Conservation (phyloP, 1,139 yeast genomes). For the Magnusiomyces tetraspermus region DNA sequence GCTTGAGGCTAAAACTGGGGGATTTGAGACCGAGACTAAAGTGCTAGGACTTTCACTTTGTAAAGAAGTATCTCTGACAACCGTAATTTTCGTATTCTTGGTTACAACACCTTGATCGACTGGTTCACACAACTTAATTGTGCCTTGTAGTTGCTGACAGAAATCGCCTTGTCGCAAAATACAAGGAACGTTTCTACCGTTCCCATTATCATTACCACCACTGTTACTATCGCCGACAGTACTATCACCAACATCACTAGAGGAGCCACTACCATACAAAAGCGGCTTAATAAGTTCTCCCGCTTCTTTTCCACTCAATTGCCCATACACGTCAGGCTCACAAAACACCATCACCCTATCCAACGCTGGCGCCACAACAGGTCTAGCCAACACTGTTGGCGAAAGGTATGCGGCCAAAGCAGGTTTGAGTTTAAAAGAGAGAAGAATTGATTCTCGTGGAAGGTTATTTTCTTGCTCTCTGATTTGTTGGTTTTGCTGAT, state of each 20-base stretch:
- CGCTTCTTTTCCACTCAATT: constrained; percentile 9
- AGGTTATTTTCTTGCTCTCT: too few species aligned
- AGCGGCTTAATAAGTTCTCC: constrained; percentile 10
- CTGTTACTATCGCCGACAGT: too few species aligned
- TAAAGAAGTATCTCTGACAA: constrained; percentile 37
- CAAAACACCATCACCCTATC: constrained; percentile 22
- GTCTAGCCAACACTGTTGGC: constrained; percentile 16
- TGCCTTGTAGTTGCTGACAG: constrained; percentile 13
- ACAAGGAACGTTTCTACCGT: background rate
- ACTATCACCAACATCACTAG: too few species aligned
- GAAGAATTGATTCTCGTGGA: background rate
- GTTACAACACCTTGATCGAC: constrained; percentile 53
- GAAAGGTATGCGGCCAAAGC: background rate
- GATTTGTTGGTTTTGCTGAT: too few species aligned
- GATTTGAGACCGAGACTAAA: too few species aligned
- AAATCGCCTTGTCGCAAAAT: constrained; percentile 28
- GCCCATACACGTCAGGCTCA: constrained; percentile 20
- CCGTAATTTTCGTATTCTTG: constrained; percentile 41
- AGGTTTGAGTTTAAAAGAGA: background rate
- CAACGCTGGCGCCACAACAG: constrained; percentile 18
- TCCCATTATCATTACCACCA: too few species aligned
- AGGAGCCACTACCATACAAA: constrained; percentile 2
- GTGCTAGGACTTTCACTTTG: too few species aligned
- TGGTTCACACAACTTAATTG: constrained; percentile 59
- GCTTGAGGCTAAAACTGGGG: too few species aligned